Evolutionary conservation across 306 rosid genomes (phyloP), one percentile per base, ranked within the genome.

Genomic region (Rubus idaeus): DNA sequence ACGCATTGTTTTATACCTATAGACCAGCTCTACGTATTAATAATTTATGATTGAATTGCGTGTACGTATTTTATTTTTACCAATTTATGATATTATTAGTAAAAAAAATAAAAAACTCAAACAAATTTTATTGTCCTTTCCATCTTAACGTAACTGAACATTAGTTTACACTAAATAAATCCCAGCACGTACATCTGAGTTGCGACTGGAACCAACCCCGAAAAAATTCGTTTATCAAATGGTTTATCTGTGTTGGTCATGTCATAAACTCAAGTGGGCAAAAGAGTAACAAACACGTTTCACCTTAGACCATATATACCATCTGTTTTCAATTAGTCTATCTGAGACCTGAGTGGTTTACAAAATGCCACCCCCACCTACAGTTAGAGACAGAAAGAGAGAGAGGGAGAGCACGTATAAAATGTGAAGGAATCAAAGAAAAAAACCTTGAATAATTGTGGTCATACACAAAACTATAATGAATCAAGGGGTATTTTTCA

Each of bases 241-340:
- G 86, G 84, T 71, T 73, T 51, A 44, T 77, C 63, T 70, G 83
- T 75, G 77, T 85, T 80, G 88, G 84, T 82, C 80, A 76, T 76
- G 72, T 79, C 89, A 79, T 47, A 13, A 61, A 71, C 21, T 63
- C 83, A 77, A 83, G 84, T 78, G 83, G 84, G 83, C 73, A 44
- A 10, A 52, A 79, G 40, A 74, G 70, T 71, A 84, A 75, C 55
- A 73, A 69, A 55, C 78, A 69, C 77, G 76, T 80, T 83, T 71
- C 74, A 61, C 76, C 72, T 68, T 45, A 71, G 40, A 72, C 77
- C 83, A 80, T 84, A 77, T 74, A 78, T 74, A 78, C 57, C 69
- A 75, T 85, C 45, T 63, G 55, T 78, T 73, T 75, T 82, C 80
- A 84, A 70, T n/a, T 51, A 66, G 75, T 49, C 67, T 61, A 23